Evolutionary conservation across 1,284 basidiomycete genomes (phyloP), one percentile per base, ranked within the genome.

Genomic region (Chiua sp.): DNA sequence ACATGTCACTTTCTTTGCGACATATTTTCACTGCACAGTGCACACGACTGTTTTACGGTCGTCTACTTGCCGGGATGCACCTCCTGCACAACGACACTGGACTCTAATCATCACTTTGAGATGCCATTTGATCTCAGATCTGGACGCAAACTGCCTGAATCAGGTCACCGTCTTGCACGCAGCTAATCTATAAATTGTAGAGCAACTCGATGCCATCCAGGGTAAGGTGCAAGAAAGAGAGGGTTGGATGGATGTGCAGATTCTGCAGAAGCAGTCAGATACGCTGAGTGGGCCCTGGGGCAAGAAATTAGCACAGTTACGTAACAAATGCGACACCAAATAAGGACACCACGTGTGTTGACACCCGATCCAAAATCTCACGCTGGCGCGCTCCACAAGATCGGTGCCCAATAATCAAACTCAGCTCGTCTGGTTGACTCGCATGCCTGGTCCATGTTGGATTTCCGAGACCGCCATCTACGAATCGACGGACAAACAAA

Each of bases 121-220:
- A 30, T 23, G 10, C 4, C 22, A 0, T 2, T 2, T 37, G n/a
- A n/a, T n/a, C n/a, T n/a, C n/a, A n/a, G 10, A 44, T 22, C 8
- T 22, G n/a, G 10, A 2, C 0, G 18, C 15, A 2, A 26, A 60
- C 80, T 59, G 61, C 80, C 81, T 69, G 71, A 37, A 83, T 68
- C 1, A 82, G 62, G 53, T 83, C 82, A 0, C 78, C 79, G 35
- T 84, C 82, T 50, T 76, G 72, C 2, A 83, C 58, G 11, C 83
- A 66, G 28, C 73, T 68, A n/a, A 82, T 65, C 0, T 74, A 64
- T 20, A 72, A 77, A 8, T 67, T 50, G 51, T 82, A 76, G 4
- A 83, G 72, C 1, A 83, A 68, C 63, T 80, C 77, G 55, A 80
- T 84, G 22, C 75, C 80, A 44, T 83, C 82, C 26, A 83, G 68